Base-by-base conservation (phyloP, 495 filamentous ascomycete genomes). In the Aspergillus saccharolyticus region DNA sequence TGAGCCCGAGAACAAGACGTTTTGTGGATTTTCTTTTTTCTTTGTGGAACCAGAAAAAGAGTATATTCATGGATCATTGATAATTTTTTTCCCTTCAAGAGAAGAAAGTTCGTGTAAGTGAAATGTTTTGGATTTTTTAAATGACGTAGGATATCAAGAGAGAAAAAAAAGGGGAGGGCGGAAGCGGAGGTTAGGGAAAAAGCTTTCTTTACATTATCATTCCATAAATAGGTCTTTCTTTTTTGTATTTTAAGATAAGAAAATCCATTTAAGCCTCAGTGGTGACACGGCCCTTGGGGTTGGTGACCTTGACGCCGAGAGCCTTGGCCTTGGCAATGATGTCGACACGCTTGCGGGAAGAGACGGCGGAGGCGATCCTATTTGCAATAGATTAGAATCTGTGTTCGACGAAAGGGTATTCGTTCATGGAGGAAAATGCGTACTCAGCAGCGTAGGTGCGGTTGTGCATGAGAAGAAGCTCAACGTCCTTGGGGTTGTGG, bases 391-490 rank as follows among this genome's bases (percentile, higher is more conserved):
- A 39, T 58, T 55, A 42, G 55, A 47, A 39, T 20, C 44, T 16
- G 19, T 24, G 24, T 39, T 39, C 10, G 28, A 10, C 28, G 39
- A 20, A 19, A 39, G 28, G 49, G 17, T n/a, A n/a, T n/a, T n/a
- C n/a, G n/a, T n/a, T n/a, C n/a, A n/a, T n/a, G n/a, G n/a, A n/a
- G n/a, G n/a, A n/a, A n/a, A n/a, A n/a, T 44, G 83, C 91, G 69
- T 88, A 97, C 94, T 97, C 95, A 71, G 94, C 94, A 74, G 94
- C 94, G 79, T 85, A 96, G 74, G 90, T 96, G 74, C 87, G 87
- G 88, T 97, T 97, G 87, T 98, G 95, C 94, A 98, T 98, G 59
- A 98, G 84, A 66, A 98, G 89, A 60, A 98, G 87, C 79, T 97
- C 93, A 70, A 98, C 87, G 70, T 97, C 95, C 71, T 84, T 79